phyloP scores from a whole-genome alignment of 495 filamentous ascomycete genomes.

The Aspergillus heteromorphus region DNA sequence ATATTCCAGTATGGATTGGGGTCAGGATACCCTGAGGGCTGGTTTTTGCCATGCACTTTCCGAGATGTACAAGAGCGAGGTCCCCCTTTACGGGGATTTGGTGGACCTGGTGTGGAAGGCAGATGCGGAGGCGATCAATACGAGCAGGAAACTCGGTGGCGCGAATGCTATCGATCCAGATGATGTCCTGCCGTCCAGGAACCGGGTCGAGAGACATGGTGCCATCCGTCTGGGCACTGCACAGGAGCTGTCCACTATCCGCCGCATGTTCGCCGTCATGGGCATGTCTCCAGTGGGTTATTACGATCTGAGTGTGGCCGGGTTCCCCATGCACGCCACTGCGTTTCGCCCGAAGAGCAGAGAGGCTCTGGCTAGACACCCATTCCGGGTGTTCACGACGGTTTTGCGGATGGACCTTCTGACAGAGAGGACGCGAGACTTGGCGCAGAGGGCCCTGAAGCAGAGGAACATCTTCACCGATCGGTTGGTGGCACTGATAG shows the following conservation, averaged over 20 bases:
- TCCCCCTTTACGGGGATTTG: constrained; percentile 36
- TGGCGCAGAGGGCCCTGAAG: constrained; percentile 23
- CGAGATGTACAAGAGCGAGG: constrained; percentile 36
- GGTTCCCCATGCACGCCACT: constrained; percentile 41
- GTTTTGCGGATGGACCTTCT: constrained; percentile 34
- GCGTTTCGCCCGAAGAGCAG: constrained; percentile 31
- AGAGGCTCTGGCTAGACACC: constrained; percentile 25
- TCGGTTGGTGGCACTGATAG: constrained; percentile 22
- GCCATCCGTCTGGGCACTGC: constrained; percentile 39
- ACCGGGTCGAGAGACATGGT: constrained; percentile 38
- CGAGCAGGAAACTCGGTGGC: constrained; percentile 5
- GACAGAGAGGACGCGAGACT: constrained; percentile 19
- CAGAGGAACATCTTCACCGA: constrained; percentile 34
- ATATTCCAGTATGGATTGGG: constrained; percentile 15
- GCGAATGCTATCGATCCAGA: constrained; percentile 17
- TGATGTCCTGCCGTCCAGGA: constrained; percentile 23
- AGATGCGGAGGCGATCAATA: constrained; percentile 21
- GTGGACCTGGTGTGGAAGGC: constrained; percentile 30
- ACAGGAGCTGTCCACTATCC: constrained; percentile 31
- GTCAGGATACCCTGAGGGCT: constrained; percentile 25
- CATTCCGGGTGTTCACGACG: constrained; percentile 42
- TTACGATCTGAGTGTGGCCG: constrained; percentile 36
- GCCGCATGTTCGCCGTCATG: constrained; percentile 36
- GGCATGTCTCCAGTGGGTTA: constrained; percentile 42
- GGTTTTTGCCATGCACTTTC: constrained; percentile 33